phyloP scores from a whole-genome alignment of 116 monocot genomes.

The Posidonia oceanica region DNA sequence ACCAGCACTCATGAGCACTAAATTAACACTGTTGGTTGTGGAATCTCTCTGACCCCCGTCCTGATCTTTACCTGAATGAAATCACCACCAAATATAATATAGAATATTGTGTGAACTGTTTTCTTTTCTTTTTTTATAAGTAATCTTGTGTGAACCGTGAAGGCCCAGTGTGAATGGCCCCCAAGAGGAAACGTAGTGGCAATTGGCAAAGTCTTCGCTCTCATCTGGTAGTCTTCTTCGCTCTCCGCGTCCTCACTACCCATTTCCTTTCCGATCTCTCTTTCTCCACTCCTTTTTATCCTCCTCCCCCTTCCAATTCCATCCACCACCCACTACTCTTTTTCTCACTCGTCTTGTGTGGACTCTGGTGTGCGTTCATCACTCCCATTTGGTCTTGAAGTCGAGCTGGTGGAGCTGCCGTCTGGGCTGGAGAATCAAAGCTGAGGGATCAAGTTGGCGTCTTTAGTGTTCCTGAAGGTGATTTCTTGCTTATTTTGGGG shows the following conservation, averaged over 20 bases:
- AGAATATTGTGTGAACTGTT: too few relatives aligned
- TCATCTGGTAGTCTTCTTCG: background rate
- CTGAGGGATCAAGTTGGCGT: background rate
- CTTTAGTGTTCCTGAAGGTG: background rate
- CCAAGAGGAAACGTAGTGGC: too few relatives aligned
- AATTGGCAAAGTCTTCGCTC: too few relatives aligned
- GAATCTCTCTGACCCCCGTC: too few relatives aligned
- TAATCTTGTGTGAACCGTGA: too few relatives aligned
- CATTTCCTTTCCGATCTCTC: background rate
- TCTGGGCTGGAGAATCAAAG: background rate
- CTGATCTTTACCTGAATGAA: too few relatives aligned
- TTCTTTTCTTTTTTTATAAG: too few relatives aligned
- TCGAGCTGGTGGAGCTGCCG: background rate
- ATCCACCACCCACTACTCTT: background rate
- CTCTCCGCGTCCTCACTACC: background rate
- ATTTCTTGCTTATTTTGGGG: background rate
- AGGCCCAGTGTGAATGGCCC: too few relatives aligned
- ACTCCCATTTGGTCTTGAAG: too few relatives aligned
- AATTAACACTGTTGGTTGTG: too few relatives aligned
- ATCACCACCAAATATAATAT: too few relatives aligned
- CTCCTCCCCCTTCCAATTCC: background rate
- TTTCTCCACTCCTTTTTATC: background rate
- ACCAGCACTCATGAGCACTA: too few relatives aligned
- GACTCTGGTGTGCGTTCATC: background rate
- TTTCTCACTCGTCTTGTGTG: background rate